Conservation (phyloP, 164 flowering plant genomes). For the Berberis vulgaris region DNA sequence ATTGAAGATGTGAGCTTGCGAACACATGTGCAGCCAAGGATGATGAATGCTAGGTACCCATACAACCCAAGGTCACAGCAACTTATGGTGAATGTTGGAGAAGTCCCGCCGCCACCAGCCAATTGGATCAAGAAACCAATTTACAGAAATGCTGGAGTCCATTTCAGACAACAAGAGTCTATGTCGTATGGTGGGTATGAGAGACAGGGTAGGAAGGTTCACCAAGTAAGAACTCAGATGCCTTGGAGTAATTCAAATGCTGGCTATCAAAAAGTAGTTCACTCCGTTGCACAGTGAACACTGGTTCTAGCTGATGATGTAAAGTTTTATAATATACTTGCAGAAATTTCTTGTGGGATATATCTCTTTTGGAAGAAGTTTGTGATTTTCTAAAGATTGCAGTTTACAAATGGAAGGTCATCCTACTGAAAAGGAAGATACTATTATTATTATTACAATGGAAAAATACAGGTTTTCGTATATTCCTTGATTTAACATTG, state of each 20-base stretch:
- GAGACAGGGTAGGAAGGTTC: conserved; percentile 47
- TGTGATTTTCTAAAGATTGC: too few species aligned
- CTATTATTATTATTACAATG: too few species aligned
- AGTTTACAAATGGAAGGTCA: too few species aligned
- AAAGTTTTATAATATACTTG: too few species aligned
- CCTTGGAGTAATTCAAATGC: conserved; percentile 10
- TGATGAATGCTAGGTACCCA: conserved; percentile 20
- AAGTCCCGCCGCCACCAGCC: conserved; percentile 52
- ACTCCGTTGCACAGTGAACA: too few species aligned
- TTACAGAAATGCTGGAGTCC: conserved; percentile 18
- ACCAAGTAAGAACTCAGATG: conserved; percentile 36
- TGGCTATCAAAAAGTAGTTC: neutral
- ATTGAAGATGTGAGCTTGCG: conserved; percentile 25
- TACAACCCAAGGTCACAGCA: conserved; percentile 10
- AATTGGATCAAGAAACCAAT: conserved; percentile 44
- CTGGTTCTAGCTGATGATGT: too few species aligned
- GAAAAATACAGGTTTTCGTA: too few species aligned
- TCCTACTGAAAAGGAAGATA: too few species aligned
- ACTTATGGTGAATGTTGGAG: conserved; percentile 16
- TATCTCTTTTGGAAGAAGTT: too few species aligned
- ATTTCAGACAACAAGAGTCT: conserved; percentile 27
- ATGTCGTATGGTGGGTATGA: conserved; percentile 26
- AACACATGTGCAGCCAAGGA: conserved; percentile 16
- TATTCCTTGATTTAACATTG: too few species aligned
- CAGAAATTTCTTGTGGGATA: too few species aligned